Evolutionary conservation across 768 basidiomycete species (phyloP).

Genomic region (Amanita polypyramis): DNA sequence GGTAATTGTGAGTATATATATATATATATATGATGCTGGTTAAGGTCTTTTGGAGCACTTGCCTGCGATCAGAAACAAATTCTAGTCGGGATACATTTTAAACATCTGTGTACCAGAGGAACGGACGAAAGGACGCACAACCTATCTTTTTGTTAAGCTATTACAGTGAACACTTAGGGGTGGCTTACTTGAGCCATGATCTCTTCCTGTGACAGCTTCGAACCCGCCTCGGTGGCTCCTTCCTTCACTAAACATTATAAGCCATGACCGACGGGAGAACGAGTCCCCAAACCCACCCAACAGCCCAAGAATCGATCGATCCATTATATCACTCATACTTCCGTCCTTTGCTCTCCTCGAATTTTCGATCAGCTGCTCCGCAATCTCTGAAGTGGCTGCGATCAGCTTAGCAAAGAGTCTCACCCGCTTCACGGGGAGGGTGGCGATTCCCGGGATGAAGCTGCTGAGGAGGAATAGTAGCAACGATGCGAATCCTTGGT

Average conservation of each 20-base stretch:
- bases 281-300: conserved; percentile 11
- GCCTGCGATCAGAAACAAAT: conserved; percentile 13
- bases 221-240: conserved; percentile 14
- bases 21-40: too few relatives aligned
- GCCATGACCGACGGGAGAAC: neutral
- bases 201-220: conserved; percentile 29
- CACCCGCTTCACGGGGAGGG: conserved; percentile 18
- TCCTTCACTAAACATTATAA: conserved; percentile 30
- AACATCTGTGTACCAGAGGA: too few relatives aligned
- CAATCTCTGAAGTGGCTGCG: conserved; percentile 17
- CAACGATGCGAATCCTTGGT: conserved; percentile 9
- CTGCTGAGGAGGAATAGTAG: conserved; percentile 14
- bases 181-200: conserved; percentile 25
- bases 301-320: conserved; percentile 18
- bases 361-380: conserved; percentile 17
- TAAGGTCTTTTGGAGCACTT: neutral
- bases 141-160: neutral
- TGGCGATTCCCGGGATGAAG: conserved; percentile 17
- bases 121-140: neutral
- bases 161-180: neutral
- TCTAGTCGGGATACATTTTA: conserved; percentile 5
- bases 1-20: neutral
- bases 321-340: conserved; percentile 9
- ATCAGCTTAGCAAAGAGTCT: conserved; percentile 15
- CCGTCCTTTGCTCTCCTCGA: conserved; percentile 10